Base-by-base conservation (phyloP, 768 basidiomycete species). In the Vararia minispora region DNA sequence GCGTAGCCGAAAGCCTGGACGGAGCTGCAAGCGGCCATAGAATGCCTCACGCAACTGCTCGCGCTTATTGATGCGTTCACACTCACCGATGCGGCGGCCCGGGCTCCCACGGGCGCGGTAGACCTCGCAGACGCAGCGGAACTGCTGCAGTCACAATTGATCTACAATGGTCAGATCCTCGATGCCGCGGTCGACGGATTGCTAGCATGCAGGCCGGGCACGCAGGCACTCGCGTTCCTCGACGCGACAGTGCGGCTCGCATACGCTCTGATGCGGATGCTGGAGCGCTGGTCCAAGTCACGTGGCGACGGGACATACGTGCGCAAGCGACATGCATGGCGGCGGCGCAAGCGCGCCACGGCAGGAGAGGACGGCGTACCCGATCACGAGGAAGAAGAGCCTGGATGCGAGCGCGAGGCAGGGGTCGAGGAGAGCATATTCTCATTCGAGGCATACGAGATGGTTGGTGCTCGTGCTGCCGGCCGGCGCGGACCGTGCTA, bases 151-250 rank as follows among this genome's bases (percentile, higher is more conserved):
- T 77, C 89, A 46, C 88, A 95, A 55, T 65, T 99, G 18, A 82
- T 97, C 52, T 98, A 97, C 63, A 91, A 91, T 50, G 91, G 88
- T 24, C 90, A 97, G 46, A 79, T 92, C 13, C 76, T 98, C 38
- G 92, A 98, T 48, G 75, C 90, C 17, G 74, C 90, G 0, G 63
- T 91, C 30, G 79, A 83, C 18, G 79, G 84, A 39, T 58, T 98
- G 34, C 66, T 73, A 33, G 64, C 66, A 18, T 97, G 89, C 66
- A 85, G 80, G 47, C 72, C 81, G 32, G 89, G 79, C 35, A 80
- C 86, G 5, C 81, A 84, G 47, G 73, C 72, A 2, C 60, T 82
- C 34, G 76, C 79, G 6, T 97, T 89, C 62, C 76, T 98, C 37
- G 85, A 91, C 54, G 74, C 91, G 1, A 81, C 85, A 47, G 71